Percentiles rank a stretch among this genome's conserved stretches.
phyloP scores from a whole-genome alignment of 1,284 basidiomycete species.

The Pascua sp. region DNA sequence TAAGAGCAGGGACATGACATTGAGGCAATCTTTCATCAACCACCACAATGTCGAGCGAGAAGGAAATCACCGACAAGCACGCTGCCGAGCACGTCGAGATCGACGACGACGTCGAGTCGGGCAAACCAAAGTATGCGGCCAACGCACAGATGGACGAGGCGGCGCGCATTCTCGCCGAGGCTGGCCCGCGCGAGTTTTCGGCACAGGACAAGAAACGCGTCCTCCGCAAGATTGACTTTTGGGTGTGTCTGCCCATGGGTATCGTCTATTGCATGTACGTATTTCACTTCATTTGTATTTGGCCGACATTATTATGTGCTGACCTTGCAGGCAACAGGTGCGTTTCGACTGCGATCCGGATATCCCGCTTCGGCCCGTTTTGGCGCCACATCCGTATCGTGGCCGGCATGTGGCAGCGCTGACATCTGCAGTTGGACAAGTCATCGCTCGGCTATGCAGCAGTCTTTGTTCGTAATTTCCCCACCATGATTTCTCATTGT shows the following conservation, averaged over 20 bases:
- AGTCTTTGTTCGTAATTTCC: too few species aligned
- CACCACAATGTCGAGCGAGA: neutral
- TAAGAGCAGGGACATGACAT: too few species aligned
- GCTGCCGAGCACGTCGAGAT: neutral
- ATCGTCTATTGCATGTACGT: conserved; percentile 2
- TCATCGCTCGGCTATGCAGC: conserved; percentile 41
- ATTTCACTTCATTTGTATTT: too few species aligned
- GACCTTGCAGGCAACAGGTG: conserved; percentile 6
- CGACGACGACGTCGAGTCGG: conserved; percentile 1
- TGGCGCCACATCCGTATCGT: too few species aligned
- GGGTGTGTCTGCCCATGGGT: conserved; percentile 12
- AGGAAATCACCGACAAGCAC: conserved; percentile 7
- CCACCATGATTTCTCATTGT: too few species aligned
- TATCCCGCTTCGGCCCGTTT: too few species aligned
- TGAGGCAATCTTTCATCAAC: neutral
- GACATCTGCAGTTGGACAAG: conserved; percentile 41
- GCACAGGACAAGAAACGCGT: conserved; percentile 6
- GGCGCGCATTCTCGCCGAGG: too few species aligned
- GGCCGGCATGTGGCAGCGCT: conserved; percentile 11
- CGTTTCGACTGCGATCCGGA: too few species aligned
- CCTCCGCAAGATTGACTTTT: conserved; percentile 7
- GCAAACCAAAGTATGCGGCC: conserved; percentile 10
- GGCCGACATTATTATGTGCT: too few species aligned
- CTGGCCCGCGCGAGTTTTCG: conserved; percentile 1
- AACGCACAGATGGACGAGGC: conserved; percentile 14